A percentile compares a stretch with the other conserved stretches of the same genome.
phyloP scores from a whole-genome alignment of 257 asterid species.

The Solanum corneliomulleri region DNA sequence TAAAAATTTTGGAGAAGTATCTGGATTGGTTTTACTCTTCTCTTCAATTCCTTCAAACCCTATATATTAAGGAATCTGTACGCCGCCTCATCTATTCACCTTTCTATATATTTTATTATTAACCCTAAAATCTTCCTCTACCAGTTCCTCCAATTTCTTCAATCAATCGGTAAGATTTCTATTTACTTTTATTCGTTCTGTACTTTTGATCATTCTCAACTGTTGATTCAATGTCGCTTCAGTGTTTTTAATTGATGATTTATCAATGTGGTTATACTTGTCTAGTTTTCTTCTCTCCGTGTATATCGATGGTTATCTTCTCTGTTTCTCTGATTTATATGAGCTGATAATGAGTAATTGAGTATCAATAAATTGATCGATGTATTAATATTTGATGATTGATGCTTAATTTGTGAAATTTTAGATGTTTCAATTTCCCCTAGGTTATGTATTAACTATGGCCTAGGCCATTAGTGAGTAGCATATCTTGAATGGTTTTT shows the following conservation, averaged over 20 bases:
- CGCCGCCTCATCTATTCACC: constrained; percentile 13
- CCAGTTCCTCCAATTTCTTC: not conserved
- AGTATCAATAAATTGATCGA: not conserved
- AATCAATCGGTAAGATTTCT: constrained; percentile 2
- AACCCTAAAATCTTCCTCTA: not conserved
- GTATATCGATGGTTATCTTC: not conserved
- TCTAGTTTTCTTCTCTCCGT: not conserved
- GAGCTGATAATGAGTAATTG: not conserved
- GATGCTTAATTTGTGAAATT: not conserved
- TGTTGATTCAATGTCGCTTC: not conserved
- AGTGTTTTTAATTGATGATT: not conserved
- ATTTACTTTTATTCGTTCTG: not conserved
- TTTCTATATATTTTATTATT: not conserved
- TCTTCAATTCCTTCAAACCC: constrained; percentile 2
- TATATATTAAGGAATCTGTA: not conserved
- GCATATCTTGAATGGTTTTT: not conserved
- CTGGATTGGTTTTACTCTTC: not conserved
- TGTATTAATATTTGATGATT: not conserved
- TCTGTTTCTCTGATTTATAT: not conserved
- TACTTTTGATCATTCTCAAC: not conserved
- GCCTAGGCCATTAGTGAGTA: not conserved
- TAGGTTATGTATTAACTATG: not conserved
- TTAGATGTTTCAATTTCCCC: not conserved
- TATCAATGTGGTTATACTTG: not conserved
- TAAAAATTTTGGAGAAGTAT: not conserved